Percentiles rank a stretch among this genome's conserved stretches.
phyloP scores from a whole-genome alignment of 352 stramenopile genomes.

The Globisporangium sylvaticum region DNA sequence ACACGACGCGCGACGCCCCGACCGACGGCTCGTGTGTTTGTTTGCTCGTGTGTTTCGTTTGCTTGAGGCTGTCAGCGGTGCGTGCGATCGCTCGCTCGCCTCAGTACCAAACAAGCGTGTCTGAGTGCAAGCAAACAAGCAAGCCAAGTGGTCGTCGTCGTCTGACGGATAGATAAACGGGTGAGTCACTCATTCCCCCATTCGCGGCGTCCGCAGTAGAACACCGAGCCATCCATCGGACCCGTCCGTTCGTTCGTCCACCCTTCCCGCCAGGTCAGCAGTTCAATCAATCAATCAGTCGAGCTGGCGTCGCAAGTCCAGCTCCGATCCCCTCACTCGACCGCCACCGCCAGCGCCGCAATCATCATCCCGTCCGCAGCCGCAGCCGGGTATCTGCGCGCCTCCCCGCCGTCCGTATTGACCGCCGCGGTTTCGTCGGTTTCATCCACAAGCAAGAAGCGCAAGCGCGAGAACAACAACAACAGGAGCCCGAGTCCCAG shows the following conservation, averaged over 20 bases:
- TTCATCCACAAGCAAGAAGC: conserved; percentile 13
- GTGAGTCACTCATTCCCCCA: conserved; percentile 16
- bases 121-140: background rate
- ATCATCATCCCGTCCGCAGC: background rate
- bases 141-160: background rate
- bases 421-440: background rate
- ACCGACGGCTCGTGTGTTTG: background rate
- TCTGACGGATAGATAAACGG: background rate
- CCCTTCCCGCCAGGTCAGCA: background rate
- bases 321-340: conserved; percentile 6
- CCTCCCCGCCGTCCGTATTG: background rate
- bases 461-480: conserved; percentile 13
- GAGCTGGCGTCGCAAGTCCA: conserved; percentile 10
- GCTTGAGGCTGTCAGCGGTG: background rate
- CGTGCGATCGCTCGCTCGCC: background rate
- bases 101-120: background rate
- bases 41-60: background rate
- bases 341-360: background rate
- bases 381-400: background rate
- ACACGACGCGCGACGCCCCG: background rate
- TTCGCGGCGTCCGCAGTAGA: conserved; percentile 15
- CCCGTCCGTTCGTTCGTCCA: background rate
- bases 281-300: conserved; percentile 3
- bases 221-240: background rate
- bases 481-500: background rate